A percentile compares a stretch with the other conserved stretches of the same genome.
Evolutionary conservation across 805 yeast genomes (phyloP).

Genomic region (Lachancea cidri): DNA sequence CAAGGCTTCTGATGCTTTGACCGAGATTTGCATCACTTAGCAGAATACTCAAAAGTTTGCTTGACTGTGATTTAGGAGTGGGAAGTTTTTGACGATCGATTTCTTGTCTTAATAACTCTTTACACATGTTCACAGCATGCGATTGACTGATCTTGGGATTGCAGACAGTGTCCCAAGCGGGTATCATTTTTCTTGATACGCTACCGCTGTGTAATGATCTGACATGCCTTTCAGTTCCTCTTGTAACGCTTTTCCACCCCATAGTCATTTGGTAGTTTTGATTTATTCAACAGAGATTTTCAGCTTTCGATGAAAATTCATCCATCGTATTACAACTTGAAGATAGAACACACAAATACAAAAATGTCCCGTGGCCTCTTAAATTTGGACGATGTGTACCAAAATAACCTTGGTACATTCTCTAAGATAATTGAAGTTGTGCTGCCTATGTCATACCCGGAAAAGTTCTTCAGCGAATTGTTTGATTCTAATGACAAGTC

Average conservation of each 20-base stretch:
- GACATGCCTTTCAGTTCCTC: too few species aligned
- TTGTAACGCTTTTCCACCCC: too few species aligned
- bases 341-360: neutral
- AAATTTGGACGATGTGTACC: constrained; percentile 23
- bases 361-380: constrained; percentile 20
- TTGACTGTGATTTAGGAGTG: neutral
- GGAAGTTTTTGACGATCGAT: constrained; percentile 1
- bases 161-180: neutral
- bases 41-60: neutral
- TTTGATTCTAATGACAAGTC: constrained; percentile 12
- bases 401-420: constrained; percentile 25
- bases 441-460: constrained; percentile 20
- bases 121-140: neutral
- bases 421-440: constrained; percentile 15
- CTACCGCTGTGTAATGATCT: too few species aligned
- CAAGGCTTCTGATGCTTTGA: constrained; percentile 6
- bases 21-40: neutral
- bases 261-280: too few species aligned
- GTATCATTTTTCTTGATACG: neutral
- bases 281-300: too few species aligned
- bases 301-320: too few species aligned
- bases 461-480: constrained; percentile 22
- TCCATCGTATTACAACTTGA: too few species aligned
- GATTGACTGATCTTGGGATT: neutral
- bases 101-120: neutral